phyloP scores from a whole-genome alignment of 345 rosid species.

The Aquilaria yunnanensis region DNA sequence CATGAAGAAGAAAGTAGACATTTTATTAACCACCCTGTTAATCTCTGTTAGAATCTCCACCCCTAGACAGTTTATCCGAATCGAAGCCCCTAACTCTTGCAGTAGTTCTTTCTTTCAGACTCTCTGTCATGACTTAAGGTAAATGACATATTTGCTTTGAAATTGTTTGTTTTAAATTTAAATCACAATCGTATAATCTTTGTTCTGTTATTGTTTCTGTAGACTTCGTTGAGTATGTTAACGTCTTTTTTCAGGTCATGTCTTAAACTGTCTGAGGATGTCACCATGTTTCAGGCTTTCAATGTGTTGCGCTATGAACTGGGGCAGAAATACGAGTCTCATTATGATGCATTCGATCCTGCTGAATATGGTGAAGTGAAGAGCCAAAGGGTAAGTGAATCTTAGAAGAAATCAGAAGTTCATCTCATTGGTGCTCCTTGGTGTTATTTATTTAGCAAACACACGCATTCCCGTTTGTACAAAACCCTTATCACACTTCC shows the following conservation, averaged over 20 bases:
- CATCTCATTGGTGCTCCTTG: no score
- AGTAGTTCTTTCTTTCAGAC: no score
- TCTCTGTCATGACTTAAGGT: no score
- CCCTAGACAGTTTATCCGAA: no score
- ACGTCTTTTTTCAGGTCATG: slow-evolving; percentile 22
- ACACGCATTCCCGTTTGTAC: background rate
- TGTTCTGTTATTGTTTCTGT: slow-evolving; percentile 3
- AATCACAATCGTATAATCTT: background rate
- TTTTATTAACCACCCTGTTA: no score
- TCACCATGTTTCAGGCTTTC: slow-evolving; percentile 60
- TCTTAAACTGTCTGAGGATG: slow-evolving; percentile 28
- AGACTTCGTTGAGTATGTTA: slow-evolving; percentile 16
- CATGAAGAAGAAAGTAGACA: no score
- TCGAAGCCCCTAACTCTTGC: no score
- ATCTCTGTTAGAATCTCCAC: no score
- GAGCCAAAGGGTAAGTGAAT: slow-evolving; percentile 44
- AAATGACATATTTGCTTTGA: no score
- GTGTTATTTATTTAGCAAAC: background rate
- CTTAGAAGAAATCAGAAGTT: background rate
- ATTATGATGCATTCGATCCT: slow-evolving; percentile 47
- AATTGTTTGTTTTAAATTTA: no score
- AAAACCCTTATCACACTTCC: background rate
- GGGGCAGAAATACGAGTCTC: slow-evolving; percentile 55
- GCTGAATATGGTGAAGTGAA: slow-evolving; percentile 52
- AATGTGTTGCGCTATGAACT: slow-evolving; percentile 61